Conservation (phyloP, 2,329 filamentous ascomycete species). For the Monilinia polystroma region DNA sequence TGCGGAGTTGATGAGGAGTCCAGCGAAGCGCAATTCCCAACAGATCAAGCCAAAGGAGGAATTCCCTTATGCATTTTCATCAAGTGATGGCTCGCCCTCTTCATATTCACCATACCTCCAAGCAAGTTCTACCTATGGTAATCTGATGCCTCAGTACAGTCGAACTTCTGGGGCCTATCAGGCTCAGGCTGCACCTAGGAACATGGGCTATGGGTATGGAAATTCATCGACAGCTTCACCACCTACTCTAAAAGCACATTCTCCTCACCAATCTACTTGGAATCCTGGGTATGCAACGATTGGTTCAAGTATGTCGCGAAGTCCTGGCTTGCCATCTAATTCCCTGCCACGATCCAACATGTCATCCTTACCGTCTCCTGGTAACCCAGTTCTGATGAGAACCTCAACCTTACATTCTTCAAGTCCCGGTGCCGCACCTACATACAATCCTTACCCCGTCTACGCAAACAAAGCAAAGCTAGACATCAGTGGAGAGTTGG, state of each 20-base stretch:
- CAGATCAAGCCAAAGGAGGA: slow-evolving; percentile 49
- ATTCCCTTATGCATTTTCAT: slow-evolving; percentile 56
- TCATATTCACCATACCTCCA: slow-evolving; percentile 52
- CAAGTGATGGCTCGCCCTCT: slow-evolving; percentile 44
- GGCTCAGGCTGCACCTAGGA: slow-evolving; percentile 43
- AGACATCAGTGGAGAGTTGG: slow-evolving; percentile 81
- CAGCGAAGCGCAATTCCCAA: slow-evolving; percentile 49
- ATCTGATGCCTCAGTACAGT: slow-evolving; percentile 41
- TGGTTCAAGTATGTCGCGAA: slow-evolving; percentile 44
- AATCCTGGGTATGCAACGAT: slow-evolving; percentile 49
- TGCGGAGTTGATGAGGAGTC: slow-evolving; percentile 47
- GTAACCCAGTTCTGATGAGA: slow-evolving; percentile 62
- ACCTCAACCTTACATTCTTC: slow-evolving; percentile 63
- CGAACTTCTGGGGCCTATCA: slow-evolving; percentile 41
- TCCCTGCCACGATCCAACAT: slow-evolving; percentile 28
- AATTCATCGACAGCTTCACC: slow-evolving; percentile 44
- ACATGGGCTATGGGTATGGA: slow-evolving; percentile 45
- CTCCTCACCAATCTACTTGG: slow-evolving; percentile 49
- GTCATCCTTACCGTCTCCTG: slow-evolving; percentile 34
- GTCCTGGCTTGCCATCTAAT: slow-evolving; percentile 44
- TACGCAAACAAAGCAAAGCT: slow-evolving; percentile 81
- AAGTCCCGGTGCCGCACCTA: slow-evolving; percentile 46
- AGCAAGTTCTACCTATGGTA: slow-evolving; percentile 48
- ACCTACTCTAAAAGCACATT: slow-evolving; percentile 48
- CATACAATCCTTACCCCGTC: slow-evolving; percentile 55